Evolutionary conservation across 805 yeast species (phyloP), one percentile per base, ranked within the genome.

Genomic region (Saccharomycopsis sp.): DNA sequence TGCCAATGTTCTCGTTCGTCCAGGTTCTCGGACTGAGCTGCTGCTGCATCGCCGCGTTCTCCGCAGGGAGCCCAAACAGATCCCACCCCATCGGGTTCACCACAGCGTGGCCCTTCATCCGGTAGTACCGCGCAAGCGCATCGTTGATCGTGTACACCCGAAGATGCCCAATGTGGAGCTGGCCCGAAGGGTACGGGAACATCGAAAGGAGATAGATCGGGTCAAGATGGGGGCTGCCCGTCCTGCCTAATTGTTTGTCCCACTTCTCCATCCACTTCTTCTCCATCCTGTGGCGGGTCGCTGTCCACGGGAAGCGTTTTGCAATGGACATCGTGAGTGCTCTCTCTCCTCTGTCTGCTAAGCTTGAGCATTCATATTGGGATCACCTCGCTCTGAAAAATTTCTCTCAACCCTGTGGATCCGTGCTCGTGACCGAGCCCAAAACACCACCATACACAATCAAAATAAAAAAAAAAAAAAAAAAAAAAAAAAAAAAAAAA

Each of bases 81-180:
- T 92, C 98, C 96, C 96, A 92, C 0, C 98, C 98, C 94, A 92
- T 88, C 0, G 97, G 96, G 56, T 92, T 95, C 2, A 89, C 67
- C 10, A 89, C 95, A 29, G 77, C 63, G 50, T 68, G 71, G 1
- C 96, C 96, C 38, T 71, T 73, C 61, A 84, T 69, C 48, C 92
- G 66, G 49, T 84, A 73, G 58, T 73, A 89, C 49, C 97, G 65
- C 1, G 94, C 71, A 30, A 92, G 56, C 2, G 77, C 80, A 58
- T 92, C 98, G 51, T 88, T 77, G 22, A 92, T 86, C 1, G 96
- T 82, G 59, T 84, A 92, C 0, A 92, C 98, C 39, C 98, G 66
- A 33, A 88, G 68, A 60, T 92, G 98, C 0, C 98, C 98, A 71
- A 92, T 77, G 55, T 92, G 98, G 4, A 92, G 68, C 45, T 70